Evolutionary conservation across 257 asterid genomes (phyloP).

Genomic region (Petrea volubilis): DNA sequence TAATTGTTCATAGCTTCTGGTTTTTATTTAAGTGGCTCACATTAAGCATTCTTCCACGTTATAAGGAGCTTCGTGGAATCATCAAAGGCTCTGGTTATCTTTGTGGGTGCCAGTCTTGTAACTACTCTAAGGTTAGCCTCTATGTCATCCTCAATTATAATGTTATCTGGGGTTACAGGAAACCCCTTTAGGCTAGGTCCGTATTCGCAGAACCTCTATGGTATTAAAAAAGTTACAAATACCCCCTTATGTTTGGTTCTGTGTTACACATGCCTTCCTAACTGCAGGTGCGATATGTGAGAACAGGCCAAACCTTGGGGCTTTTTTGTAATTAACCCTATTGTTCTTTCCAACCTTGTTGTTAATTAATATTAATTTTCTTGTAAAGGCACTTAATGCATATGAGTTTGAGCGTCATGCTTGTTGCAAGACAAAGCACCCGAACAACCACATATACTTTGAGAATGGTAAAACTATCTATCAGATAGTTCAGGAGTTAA

Average conservation of each 20-base stretch:
- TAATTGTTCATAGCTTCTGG: background rate
- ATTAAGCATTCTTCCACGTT: conserved; percentile 24
- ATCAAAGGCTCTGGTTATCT: conserved; percentile 94
- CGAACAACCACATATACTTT: conserved; percentile 89
- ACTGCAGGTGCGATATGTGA: no score
- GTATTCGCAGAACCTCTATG: no score
- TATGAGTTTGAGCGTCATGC: conserved; percentile 96
- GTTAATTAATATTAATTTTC: background rate
- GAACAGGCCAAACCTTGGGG: no score
- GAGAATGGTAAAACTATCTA: conserved; percentile 91
- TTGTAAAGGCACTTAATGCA: conserved; percentile 78
- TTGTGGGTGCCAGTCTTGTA: conserved; percentile 84
- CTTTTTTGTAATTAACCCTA: no score
- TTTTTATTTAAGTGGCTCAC: conserved; percentile 26
- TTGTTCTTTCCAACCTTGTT: background rate
- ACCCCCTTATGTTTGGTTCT: no score
- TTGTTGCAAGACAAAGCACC: conserved; percentile 90
- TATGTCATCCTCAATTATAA: background rate
- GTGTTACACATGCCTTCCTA: no score
- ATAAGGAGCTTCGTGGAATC: conserved; percentile 83
- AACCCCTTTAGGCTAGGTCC: no score
- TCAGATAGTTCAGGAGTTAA: conserved; percentile 91
- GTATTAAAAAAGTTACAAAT: no score
- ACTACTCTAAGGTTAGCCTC: conserved; percentile 71
- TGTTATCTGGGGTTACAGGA: no score